Evolutionary conservation across 2,329 filamentous ascomycete genomes (phyloP), one percentile per base, ranked within the genome.

Genomic region (Penicillium sp.): DNA sequence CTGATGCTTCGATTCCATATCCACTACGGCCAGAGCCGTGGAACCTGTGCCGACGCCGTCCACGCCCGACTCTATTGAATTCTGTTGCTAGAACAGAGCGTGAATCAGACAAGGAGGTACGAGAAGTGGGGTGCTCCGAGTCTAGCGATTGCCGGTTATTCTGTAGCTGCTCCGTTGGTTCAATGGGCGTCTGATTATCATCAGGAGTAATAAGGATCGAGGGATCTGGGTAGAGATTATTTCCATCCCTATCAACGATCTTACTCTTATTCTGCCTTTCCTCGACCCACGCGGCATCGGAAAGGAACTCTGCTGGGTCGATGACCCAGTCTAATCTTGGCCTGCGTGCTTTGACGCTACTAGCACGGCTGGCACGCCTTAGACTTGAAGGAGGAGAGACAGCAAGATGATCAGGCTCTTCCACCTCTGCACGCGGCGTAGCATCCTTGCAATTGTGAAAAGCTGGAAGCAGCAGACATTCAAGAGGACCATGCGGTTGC

Each of bases 201-300:
- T n/a, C n/a, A n/a, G n/a, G n/a, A n/a, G n/a, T n/a, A n/a, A n/a
- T n/a, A n/a, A n/a, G n/a, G n/a, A n/a, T n/a, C n/a, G 52, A 48
- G 19, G 60, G 34, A 49, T 66, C 57, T 45, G 64, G 62, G 50
- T 72, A 94, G 13, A 96, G 80, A 50, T 79, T 83, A 42, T 80
- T 78, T 62, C 88, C 88, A 60, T 87, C 75, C 13, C 82, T 81
- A 67, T 95, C 86, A 63, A 95, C 87, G 37, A 95, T 84, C 26
- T 89, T 75, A 45, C 77, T 77, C 65, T 90, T 94, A 68, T 96
- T 89, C 51, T 84, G 75, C 28, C 79, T 81, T 60, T 90, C 83
- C 65, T 96, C 88, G 19, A 94, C 72, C 93, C 93, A 98, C 62
- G 90, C 88, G 1, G 85, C 77, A 71, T 98, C 93, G 5, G 90